Conservation (phyloP, 805 yeast genomes). For the Spencermartinsiella europaea region DNA sequence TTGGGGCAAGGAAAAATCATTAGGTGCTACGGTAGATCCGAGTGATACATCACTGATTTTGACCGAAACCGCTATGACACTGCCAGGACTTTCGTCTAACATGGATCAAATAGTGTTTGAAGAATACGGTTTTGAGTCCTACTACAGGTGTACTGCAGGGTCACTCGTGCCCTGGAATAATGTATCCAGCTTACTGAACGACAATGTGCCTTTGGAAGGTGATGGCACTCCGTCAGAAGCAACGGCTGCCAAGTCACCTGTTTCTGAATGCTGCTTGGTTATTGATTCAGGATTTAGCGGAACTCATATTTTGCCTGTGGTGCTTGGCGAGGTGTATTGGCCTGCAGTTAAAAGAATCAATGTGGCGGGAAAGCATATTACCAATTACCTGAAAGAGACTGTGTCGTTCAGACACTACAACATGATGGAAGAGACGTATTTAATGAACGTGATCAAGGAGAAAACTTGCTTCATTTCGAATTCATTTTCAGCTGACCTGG, state of each 20-base stretch:
- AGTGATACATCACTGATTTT: slow-evolving; percentile 56
- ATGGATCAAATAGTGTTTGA: slow-evolving; percentile 92
- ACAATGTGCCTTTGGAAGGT: slow-evolving; percentile 6
- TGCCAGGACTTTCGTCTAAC: slow-evolving; percentile 75
- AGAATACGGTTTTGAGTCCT: slow-evolving; percentile 74
- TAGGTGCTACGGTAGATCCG: slow-evolving; percentile 30
- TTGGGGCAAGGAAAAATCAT: slow-evolving; percentile 37
- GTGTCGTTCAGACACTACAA: slow-evolving; percentile 89
- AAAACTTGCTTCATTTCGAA: slow-evolving; percentile 61
- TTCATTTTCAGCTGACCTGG: slow-evolving; percentile 49
- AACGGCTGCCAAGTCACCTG: slow-evolving; percentile 14
- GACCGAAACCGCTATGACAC: slow-evolving; percentile 75
- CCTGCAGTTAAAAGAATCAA: slow-evolving; percentile 73
- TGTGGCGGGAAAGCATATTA: slow-evolving; percentile 80
- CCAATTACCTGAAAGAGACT: slow-evolving; percentile 77
- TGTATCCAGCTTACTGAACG: slow-evolving; percentile 28
- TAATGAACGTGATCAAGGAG: slow-evolving; percentile 84
- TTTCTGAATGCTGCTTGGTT: slow-evolving; percentile 63
- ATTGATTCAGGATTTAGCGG: slow-evolving; percentile 85
- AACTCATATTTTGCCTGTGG: slow-evolving; percentile 81
- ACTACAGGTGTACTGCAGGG: slow-evolving; percentile 56
- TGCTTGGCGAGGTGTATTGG: slow-evolving; percentile 72
- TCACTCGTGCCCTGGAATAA: slow-evolving; percentile 54
- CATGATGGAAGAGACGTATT: slow-evolving; percentile 81
- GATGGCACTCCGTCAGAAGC: slow-evolving; percentile 4